Conservation (phyloP, 495 filamentous ascomycete genomes). For the Aspergillus nanangensis region DNA sequence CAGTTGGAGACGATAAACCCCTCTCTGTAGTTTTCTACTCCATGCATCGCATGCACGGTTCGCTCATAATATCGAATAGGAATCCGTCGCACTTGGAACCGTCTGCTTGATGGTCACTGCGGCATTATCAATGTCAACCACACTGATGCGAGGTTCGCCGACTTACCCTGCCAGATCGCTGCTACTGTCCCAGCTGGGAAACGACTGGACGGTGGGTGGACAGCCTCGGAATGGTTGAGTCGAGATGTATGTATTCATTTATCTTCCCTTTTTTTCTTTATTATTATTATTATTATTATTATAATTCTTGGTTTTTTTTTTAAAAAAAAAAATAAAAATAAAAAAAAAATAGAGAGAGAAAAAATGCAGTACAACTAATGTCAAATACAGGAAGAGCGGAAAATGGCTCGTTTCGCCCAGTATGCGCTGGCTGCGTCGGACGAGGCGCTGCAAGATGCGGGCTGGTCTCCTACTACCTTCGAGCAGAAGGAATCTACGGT, state of each 20-base stretch:
- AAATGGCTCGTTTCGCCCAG: conserved; percentile 88
- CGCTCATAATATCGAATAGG: conserved; percentile 45
- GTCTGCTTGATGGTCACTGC: conserved; percentile 71
- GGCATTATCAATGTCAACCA: conserved; percentile 69
- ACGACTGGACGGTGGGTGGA: conserved; percentile 60
- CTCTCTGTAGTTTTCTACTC: background rate
- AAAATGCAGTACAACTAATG: no score
- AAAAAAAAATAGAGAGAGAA: no score
- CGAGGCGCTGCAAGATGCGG: conserved; percentile 82
- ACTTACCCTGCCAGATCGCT: conserved; percentile 79
- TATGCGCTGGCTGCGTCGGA: conserved; percentile 84
- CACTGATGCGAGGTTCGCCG: conserved; percentile 55
- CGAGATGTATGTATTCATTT: conserved; percentile 38
- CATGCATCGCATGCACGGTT: background rate
- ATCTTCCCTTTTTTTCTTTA: background rate
- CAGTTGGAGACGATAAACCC: conserved; percentile 11
- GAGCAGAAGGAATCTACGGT: conserved; percentile 67
- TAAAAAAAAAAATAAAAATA: no score
- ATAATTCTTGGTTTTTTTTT: conserved; percentile 8
- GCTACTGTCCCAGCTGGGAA: conserved; percentile 68
- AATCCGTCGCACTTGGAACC: conserved; percentile 71
- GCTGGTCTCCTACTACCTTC: conserved; percentile 61
- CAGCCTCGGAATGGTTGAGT: conserved; percentile 70
- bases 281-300: background rate
- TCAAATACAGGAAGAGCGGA: conserved; percentile 73